Evolutionary conservation across 2,329 filamentous ascomycete genomes (phyloP).

Genomic region (Arthrocladium fulminans): DNA sequence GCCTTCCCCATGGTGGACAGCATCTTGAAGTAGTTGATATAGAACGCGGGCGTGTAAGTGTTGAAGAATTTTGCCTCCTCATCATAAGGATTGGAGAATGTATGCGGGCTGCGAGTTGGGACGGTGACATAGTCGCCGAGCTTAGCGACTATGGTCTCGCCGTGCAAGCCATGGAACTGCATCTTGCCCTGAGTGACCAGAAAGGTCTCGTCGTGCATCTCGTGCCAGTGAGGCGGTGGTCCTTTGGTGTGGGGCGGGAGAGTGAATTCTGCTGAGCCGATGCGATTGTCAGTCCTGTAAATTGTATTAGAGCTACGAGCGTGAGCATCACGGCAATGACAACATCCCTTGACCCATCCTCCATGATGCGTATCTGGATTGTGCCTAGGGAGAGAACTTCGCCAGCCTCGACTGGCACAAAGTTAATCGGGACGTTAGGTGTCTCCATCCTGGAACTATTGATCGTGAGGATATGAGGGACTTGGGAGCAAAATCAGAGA

Average conservation of each 20-base stretch:
- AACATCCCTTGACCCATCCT: slow-evolving; percentile 45
- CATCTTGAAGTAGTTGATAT: slow-evolving; percentile 51
- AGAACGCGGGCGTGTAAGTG: slow-evolving; percentile 49
- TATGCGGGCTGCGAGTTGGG: slow-evolving; percentile 47
- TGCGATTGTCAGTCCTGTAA: slow-evolving; percentile 12
- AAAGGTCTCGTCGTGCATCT: slow-evolving; percentile 50
- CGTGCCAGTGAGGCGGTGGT: slow-evolving; percentile 21
- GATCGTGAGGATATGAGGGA: not conserved
- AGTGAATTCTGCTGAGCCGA: slow-evolving; percentile 20
- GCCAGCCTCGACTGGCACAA: slow-evolving; percentile 39
- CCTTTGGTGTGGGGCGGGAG: slow-evolving; percentile 20
- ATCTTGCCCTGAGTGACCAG: slow-evolving; percentile 35
- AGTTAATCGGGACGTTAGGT: slow-evolving; percentile 33
- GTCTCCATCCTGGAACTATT: slow-evolving; percentile 1
- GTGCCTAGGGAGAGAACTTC: slow-evolving; percentile 44
- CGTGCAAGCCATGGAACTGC: slow-evolving; percentile 21
- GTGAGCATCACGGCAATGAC: not conserved
- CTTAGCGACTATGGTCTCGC: slow-evolving; percentile 29
- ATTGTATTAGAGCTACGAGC: not conserved
- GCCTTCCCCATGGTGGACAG: slow-evolving; percentile 38
- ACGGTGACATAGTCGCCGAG: slow-evolving; percentile 49
- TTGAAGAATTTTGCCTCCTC: slow-evolving; percentile 49
- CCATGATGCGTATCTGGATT: slow-evolving; percentile 42
- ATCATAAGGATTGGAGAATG: slow-evolving; percentile 48
- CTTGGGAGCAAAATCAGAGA: too few relatives aligned